Evolutionary conservation across 164 flowering plant species (phyloP).

Genomic region (Liriodendron chinense): DNA sequence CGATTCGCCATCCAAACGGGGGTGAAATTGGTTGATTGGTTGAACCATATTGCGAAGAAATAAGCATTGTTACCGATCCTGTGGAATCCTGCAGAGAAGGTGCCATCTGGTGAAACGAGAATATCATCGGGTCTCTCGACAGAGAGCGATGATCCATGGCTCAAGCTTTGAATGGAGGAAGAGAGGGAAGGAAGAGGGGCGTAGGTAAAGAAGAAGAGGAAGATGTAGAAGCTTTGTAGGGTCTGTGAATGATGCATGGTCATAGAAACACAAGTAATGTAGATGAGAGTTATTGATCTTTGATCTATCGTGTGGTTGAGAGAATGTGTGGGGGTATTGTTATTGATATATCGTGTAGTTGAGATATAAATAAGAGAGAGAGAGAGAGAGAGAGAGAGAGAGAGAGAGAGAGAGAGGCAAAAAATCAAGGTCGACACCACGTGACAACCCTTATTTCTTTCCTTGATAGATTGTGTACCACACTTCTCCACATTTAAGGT

Average conservation of each 20-base stretch:
- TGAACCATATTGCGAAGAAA: constrained; percentile 25
- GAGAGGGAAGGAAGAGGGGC: background rate
- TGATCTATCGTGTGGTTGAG: no score
- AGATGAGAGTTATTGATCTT: no score
- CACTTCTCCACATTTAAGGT: no score
- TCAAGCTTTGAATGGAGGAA: background rate
- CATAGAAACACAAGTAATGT: background rate
- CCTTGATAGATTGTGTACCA: no score
- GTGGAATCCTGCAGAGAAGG: constrained; percentile 19
- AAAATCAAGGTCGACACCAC: no score
- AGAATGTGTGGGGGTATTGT: no score
- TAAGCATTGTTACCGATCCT: constrained; percentile 15
- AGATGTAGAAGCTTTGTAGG: background rate
- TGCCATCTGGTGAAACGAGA: constrained; percentile 14
- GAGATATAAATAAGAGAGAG: no score
- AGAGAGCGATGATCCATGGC: constrained; percentile 13
- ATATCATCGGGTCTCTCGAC: constrained; percentile 12
- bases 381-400: no score
- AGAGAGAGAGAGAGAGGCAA: no score
- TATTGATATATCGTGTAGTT: no score
- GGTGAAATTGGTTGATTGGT: background rate
- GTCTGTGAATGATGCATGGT: background rate
- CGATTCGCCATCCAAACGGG: constrained; percentile 24
- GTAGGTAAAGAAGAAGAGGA: background rate
- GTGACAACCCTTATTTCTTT: no score